Evolutionary conservation across 257 asterid species (phyloP), one percentile per base, ranked within the genome.

Genomic region (Rhazya stricta): DNA sequence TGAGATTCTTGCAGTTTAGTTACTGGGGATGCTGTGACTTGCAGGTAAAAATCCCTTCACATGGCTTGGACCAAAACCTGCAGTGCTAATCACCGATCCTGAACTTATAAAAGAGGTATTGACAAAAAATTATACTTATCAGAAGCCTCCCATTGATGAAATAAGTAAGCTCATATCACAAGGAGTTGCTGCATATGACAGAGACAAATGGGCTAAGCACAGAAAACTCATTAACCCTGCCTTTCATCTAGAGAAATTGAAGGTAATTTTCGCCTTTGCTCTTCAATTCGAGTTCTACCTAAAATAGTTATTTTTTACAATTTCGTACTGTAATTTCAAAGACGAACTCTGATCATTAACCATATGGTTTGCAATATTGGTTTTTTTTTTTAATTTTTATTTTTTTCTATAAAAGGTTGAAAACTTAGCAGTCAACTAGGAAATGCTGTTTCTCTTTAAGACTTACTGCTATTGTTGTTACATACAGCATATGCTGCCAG

Each of bases 401-500:
- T n/a, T n/a, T n/a, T n/a, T n/a, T n/a, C n/a, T n/a, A n/a, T n/a
- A n/a, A 13, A 10, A 32, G 18, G 67, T 61, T 61, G 67, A 27
- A 27, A 23, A 61, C 8, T 25, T 25, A 61, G 67, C 5, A 61
- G 37, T 61, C 39, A 32, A 32, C 34, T 27, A 61, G 10, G 34
- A 34, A 10, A 2, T 29, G 21, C 21, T 32, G 23, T 32, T 29
- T 30, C 46, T 32, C 42, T 11, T 62, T 46, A 34, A 7, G 8
- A 2, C 21, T 53, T 56, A 16, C 21, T 73, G 1, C 16, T 29
- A 39, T 3, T 56, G 56, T 29, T 18, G 34, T 50, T 50, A 37
- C 13, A 16, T 30, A 32, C 78, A 84, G 89, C 63, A n/a, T 65
- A 80, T 86, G 90, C 39, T 84, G 70, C 87, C 89, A 8, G 78